Conservation (phyloP, 2,329 filamentous ascomycete genomes). For the Purpureocillium takamizusanense region DNA sequence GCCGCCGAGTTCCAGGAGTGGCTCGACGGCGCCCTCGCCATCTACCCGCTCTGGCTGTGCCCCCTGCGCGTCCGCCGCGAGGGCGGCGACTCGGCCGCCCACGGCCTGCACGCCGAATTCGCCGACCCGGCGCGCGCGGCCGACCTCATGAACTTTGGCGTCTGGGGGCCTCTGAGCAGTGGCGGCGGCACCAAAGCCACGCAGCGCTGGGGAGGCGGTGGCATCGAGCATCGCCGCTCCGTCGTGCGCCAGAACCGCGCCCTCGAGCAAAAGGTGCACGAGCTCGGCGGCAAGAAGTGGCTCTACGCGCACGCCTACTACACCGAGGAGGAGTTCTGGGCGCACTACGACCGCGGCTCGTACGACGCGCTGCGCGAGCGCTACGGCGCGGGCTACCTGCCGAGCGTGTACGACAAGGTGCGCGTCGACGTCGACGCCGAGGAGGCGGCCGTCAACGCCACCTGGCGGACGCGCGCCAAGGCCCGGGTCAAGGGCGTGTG, state of each 20-base stretch:
- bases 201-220: too few species aligned
- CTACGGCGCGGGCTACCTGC: slow-evolving; percentile 51
- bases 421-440: slow-evolving; percentile 35
- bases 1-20: slow-evolving; percentile 37
- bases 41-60: slow-evolving; percentile 50
- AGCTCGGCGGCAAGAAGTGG: slow-evolving; percentile 58
- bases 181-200: too few species aligned
- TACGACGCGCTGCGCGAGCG: slow-evolving; percentile 50
- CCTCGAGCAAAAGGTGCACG: slow-evolving; percentile 49
- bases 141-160: slow-evolving; percentile 50
- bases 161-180: slow-evolving; percentile 44
- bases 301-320: slow-evolving; percentile 64
- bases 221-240: slow-evolving; percentile 29
- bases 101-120: slow-evolving; percentile 40
- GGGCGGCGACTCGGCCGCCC: slow-evolving; percentile 24
- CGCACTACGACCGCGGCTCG: slow-evolving; percentile 47
- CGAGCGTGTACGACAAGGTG: slow-evolving; percentile 61
- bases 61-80: slow-evolving; percentile 37
- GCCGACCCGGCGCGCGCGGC: slow-evolving; percentile 22
- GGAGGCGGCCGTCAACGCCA: slow-evolving; percentile 18
- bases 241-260: slow-evolving; percentile 48
- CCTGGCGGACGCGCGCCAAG: slow-evolving; percentile 21
- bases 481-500: slow-evolving; percentile 17
- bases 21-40: slow-evolving; percentile 32
- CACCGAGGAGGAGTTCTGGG: slow-evolving; percentile 60